Evolutionary conservation across 2,329 filamentous ascomycete species (phyloP), one percentile per base, ranked within the genome.

Genomic region (Pseudocercospora crystallina): DNA sequence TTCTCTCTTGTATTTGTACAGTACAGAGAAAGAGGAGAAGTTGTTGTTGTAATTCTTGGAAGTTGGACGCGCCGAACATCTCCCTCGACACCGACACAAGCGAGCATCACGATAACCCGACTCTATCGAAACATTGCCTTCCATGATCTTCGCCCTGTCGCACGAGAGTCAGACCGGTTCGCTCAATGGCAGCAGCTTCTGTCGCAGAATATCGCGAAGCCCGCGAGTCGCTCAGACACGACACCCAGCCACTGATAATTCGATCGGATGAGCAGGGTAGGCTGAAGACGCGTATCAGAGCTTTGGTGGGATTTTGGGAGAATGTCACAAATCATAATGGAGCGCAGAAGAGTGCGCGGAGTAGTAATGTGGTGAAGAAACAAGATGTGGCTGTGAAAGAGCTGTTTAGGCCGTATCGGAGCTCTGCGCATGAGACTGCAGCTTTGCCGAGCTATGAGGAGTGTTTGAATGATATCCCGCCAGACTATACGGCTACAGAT

Each of bases 401-500:
- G 11, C 45, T 63, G 5, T 62, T 47, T 40, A 56, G 42, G 36
- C 57, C 60, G 20, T 47, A 45, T 30, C 29, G 42, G 13, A 41
- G 11, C 29, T 12, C 40, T 44, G 35, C 35, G 35, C 37, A 49
- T 40, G 43, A 45, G 37, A 43, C 37, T 34, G 47, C 39, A 29
- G 63, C 68, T 36, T 73, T 73, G 15, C 73, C 74, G 10, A 66
- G 69, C 12, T 76, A 76, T 62, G 64, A 73, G 52, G 72, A 77
- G 38, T 71, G 65, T 41, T 35, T 73, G 36, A 58, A 65, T 53
- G 74, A 78, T 54, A 45, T 66, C 20, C 74, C 74, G 33, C 74
- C 73, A 29, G 71, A 74, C 54, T 76, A 77, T 61, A 74, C 73
- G n/a, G n/a, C 42, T 15, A 59, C 57, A 30, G 57, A 54, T 44